Percentiles rank a stretch among this genome's conserved stretches.
These are phyloP conservation scores for Poa pratensis DNA, from an alignment of 176 grass and related monocot genomes.

Conservation along the genomic window DNA sequence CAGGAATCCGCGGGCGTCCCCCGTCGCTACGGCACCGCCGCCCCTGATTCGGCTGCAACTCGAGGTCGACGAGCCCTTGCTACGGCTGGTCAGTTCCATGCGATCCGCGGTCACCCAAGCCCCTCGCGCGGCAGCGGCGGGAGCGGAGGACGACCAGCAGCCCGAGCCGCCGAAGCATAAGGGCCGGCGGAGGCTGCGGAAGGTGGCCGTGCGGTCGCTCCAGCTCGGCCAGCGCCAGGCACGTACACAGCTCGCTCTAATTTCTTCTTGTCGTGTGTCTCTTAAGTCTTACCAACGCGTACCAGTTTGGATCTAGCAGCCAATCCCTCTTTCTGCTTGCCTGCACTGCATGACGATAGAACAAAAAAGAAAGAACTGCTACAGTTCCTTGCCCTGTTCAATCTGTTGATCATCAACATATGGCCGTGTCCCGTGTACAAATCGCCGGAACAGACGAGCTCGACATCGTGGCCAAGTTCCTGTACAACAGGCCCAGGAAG, in stretches of 20 bases:
- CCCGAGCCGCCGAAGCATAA: not conserved
- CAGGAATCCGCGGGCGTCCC: not conserved
- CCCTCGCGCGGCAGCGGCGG: not conserved
- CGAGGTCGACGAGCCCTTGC: not conserved
- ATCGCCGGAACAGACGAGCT: not conserved
- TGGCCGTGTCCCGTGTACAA: not conserved
- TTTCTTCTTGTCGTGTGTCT: no score
- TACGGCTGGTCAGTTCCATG: not conserved
- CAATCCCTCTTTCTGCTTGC: no score
- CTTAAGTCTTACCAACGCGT: no score
- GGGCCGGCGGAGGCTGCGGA: not conserved
- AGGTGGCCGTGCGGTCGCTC: not conserved
- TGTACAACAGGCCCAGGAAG: not conserved
- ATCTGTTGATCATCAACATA: no score
- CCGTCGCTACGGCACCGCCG: not conserved
- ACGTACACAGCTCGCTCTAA: not conserved
- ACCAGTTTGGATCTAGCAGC: no score
- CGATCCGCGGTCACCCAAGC: not conserved
- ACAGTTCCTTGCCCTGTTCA: no score
- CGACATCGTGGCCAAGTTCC: conserved; percentile 19
- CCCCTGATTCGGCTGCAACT: not conserved
- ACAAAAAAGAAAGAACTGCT: no score
- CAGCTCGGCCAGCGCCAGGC: not conserved
- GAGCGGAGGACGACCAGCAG: not conserved
- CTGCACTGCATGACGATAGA: no score